Percentiles rank a stretch among this genome's conserved stretches.
Conservation (phyloP, 176 grass and related monocot species). For the Secale cereale region DNA sequence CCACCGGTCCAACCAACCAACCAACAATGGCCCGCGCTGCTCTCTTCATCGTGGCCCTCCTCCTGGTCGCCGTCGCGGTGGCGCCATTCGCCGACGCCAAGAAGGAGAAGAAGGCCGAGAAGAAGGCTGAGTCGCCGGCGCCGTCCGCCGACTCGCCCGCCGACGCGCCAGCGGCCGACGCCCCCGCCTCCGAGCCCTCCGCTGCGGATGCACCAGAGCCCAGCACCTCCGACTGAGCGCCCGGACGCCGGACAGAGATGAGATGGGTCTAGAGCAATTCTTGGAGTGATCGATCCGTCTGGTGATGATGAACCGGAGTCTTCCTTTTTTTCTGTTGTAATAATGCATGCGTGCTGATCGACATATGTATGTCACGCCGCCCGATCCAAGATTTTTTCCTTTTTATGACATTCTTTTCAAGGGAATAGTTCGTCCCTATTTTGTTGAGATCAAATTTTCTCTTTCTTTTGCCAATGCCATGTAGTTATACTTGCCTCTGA, state of each 20-base stretch:
- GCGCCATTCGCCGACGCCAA: background rate
- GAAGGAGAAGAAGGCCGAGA: background rate
- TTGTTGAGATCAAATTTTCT: too few species aligned
- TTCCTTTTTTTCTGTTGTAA: too few species aligned
- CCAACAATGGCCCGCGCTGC: background rate
- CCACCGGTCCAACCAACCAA: background rate
- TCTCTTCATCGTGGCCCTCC: background rate
- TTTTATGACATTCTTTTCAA: too few species aligned
- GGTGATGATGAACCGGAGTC: too few species aligned
- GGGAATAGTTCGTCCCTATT: too few species aligned
- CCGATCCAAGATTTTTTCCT: too few species aligned
- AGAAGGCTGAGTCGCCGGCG: background rate
- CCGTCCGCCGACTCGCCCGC: background rate
- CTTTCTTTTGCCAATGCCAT: too few species aligned
- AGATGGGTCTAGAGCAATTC: background rate
- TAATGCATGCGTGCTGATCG: too few species aligned
- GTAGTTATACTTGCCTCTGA: too few species aligned
- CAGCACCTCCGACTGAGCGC: background rate
- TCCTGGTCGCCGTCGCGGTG: background rate
- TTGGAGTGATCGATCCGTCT: too few species aligned
- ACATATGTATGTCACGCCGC: too few species aligned
- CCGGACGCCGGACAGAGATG: background rate
- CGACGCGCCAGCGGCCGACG: background rate
- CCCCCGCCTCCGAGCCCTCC: background rate
- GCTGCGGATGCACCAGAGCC: background rate